A percentile compares a stretch with the other conserved stretches of the same genome.
Evolutionary conservation across 1,284 basidiomycete species (phyloP).

Genomic region (Microbotryomycetes sp.): DNA sequence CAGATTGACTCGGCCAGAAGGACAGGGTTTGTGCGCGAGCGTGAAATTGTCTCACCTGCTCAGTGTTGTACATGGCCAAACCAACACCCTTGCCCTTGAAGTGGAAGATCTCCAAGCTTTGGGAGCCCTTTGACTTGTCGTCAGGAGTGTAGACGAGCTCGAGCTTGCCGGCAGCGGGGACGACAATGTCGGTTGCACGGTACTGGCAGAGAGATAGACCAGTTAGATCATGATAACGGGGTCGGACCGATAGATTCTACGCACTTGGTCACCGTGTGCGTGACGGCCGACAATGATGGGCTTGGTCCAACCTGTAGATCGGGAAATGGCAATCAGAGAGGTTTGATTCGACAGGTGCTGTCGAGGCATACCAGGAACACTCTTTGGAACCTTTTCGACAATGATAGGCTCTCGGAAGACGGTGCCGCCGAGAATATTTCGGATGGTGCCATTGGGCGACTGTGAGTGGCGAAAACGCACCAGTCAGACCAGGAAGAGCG

Average conservation of each 20-base stretch:
- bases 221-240: not conserved
- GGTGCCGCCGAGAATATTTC: slow-evolving; percentile 71
- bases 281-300: slow-evolving; percentile 96
- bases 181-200: slow-evolving; percentile 80
- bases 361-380: slow-evolving; percentile 53
- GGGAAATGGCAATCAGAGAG: slow-evolving; percentile 3
- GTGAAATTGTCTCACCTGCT: slow-evolving; percentile 53
- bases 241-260: slow-evolving; percentile 27
- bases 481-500: not conserved
- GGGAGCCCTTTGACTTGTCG: slow-evolving; percentile 49
- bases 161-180: slow-evolving; percentile 79
- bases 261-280: slow-evolving; percentile 88
- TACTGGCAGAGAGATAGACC: slow-evolving; percentile 50
- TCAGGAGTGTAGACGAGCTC: slow-evolving; percentile 78
- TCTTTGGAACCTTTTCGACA: slow-evolving; percentile 79
- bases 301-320: slow-evolving; percentile 70
- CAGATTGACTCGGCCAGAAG: not conserved
- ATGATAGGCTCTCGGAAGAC: slow-evolving; percentile 99
- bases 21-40: not conserved
- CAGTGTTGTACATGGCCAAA: slow-evolving; percentile 45
- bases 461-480: slow-evolving; percentile 50
- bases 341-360: not conserved
- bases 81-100: slow-evolving; percentile 85
- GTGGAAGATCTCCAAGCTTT: slow-evolving; percentile 62
- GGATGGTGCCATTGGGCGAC: slow-evolving; percentile 85